Percentiles rank a stretch among this genome's conserved stretches.
phyloP scores from a whole-genome alignment of 2,329 filamentous ascomycete genomes.

The Diplodia intermedia region DNA sequence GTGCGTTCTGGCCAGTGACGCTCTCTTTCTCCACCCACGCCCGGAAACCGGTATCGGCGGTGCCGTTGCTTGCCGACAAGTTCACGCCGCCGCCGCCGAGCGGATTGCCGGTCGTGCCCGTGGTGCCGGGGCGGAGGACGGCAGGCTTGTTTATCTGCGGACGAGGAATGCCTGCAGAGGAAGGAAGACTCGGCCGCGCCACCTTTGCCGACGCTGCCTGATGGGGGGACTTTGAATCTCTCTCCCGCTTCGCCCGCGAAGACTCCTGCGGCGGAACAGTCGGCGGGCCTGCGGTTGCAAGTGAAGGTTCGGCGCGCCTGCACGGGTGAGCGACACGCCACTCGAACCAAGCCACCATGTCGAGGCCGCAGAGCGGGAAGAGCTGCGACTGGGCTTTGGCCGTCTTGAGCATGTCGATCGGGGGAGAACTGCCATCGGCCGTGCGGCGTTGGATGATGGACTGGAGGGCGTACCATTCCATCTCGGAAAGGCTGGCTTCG shows the following conservation, averaged over 20 bases:
- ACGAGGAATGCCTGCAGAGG: neutral
- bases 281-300: too few species aligned
- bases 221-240: neutral
- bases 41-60: slow-evolving; percentile 69
- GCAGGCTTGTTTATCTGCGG: slow-evolving; percentile 53
- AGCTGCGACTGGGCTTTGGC: neutral
- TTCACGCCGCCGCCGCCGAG: slow-evolving; percentile 52
- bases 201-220: neutral
- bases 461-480: slow-evolving; percentile 3
- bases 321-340: neutral
- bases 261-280: too few species aligned
- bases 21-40: slow-evolving; percentile 76
- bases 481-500: neutral
- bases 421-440: neutral
- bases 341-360: slow-evolving; percentile 10
- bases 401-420: neutral
- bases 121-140: slow-evolving; percentile 58
- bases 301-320: neutral
- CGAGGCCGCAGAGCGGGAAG: neutral
- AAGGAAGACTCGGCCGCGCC: neutral
- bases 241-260: neutral
- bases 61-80: slow-evolving; percentile 67
- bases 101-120: slow-evolving; percentile 37
- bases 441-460: neutral
- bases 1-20: slow-evolving; percentile 58